Evolutionary conservation across 1,139 yeast genomes (phyloP).

Genomic region (Pichia sp.): DNA sequence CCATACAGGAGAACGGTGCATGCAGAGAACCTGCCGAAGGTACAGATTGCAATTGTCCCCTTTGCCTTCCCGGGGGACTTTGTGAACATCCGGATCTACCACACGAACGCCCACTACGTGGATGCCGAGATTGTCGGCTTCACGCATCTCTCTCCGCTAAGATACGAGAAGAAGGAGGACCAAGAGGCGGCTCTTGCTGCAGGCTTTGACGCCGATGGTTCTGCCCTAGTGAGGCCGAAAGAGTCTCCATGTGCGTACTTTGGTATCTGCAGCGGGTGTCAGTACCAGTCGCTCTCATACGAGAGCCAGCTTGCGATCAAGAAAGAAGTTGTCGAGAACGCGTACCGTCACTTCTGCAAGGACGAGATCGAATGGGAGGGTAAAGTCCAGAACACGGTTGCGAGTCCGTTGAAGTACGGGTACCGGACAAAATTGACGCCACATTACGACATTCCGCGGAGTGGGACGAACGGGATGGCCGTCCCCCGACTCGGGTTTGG

Average conservation of each 20-base stretch:
- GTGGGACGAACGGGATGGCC: slow-evolving; percentile 23
- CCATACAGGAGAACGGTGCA: slow-evolving; percentile 17
- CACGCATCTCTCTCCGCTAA: slow-evolving; percentile 39
- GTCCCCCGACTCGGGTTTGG: slow-evolving; percentile 88
- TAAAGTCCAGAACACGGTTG: slow-evolving; percentile 58
- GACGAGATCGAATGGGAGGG: slow-evolving; percentile 17
- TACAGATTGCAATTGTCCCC: slow-evolving; percentile 62
- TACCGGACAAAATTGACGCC: slow-evolving; percentile 95
- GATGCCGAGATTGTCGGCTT: slow-evolving; percentile 72
- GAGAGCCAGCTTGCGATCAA: slow-evolving; percentile 69
- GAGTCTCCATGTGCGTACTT: slow-evolving; percentile 59
- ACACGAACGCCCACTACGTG: slow-evolving; percentile 70
- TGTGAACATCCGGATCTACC: slow-evolving; percentile 66
- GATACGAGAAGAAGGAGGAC: slow-evolving; percentile 41
- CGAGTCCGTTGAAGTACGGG: slow-evolving; percentile 70
- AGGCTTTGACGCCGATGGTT: no score
- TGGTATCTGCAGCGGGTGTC: slow-evolving; percentile 87
- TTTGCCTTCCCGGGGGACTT: slow-evolving; percentile 85
- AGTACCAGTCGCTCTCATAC: slow-evolving; percentile 77
- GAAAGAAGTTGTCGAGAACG: slow-evolving; percentile 70
- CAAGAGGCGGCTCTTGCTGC: not conserved
- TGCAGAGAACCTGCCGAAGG: slow-evolving; percentile 18
- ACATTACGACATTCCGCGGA: slow-evolving; percentile 80
- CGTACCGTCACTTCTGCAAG: slow-evolving; percentile 60
- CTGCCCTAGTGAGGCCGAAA: not conserved